Evolutionary conservation across 2,329 filamentous ascomycete genomes (phyloP), one percentile per base, ranked within the genome.

Genomic region (Verticillium alfalfae): DNA sequence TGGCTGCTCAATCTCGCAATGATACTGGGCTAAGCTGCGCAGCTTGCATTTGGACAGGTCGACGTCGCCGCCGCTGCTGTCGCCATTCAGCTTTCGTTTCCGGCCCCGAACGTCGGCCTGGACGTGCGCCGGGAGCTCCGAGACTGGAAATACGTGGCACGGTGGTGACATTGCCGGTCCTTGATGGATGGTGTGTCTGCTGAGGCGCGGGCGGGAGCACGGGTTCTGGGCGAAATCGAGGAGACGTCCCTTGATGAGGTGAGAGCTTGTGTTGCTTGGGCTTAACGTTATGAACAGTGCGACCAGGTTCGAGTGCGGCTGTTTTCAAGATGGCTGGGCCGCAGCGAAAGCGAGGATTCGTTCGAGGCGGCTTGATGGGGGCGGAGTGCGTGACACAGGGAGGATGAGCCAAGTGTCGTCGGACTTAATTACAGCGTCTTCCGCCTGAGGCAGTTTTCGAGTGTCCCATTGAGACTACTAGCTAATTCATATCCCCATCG

Each of bases 191-290:
- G 26, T 31, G 63, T 67, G 5, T 61, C 67, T 65, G 75, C 76
- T 67, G 78, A 79, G 60, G 75, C 73, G 57, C 71, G 72, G 34
- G 74, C 78, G 7, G 85, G 86, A 22, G 75, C 75, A 52, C 71
- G 79, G 62, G 61, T 88, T 61, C 71, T 89, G 57, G 76, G 72
- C 3, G 84, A 88, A 68, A 74, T 87, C 58, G 82, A 85, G 67
- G 82, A 84, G 71, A 76, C 74, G 63, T 86, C 76, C 70, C 73
- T 88, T 49, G 84, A 88, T 69, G 82, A 87, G 79, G 86, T 88
- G 69, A 75, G 77, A 74, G 62, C 49, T 6, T 58, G 39, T 5
- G 39, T 6, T 58, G 39, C 15, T 7, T 16, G 39, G 4, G 39
- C 6, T 41, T 41, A 5, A 31, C 26, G 26, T 31, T 31, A 31